Base-by-base conservation (phyloP, 768 basidiomycete genomes). In the Tulasnella sp. region DNA sequence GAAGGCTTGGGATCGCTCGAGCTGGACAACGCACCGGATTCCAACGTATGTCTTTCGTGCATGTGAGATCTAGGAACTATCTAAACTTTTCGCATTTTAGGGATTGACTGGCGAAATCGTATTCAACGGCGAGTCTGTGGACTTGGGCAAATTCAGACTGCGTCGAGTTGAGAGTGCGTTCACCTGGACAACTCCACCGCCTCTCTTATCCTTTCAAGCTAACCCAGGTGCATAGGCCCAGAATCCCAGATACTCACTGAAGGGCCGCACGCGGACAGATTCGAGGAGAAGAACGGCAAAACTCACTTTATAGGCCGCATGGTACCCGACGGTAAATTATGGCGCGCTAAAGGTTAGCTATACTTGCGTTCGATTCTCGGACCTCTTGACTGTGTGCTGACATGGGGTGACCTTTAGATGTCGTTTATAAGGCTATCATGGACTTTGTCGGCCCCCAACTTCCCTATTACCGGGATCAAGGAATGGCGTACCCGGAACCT, bases 1-100 rank as follows among this genome's bases (percentile, higher is more conserved):
- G 95, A 98, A 80, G 96, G 96, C 0, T 84, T 96, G 1, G 96
- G 97, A 17, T 89, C 87, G 2, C 77, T 98, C 34, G 89, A 92
- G 76, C 87, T 97, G 86, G 91, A 92, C 71, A 91, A 89, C 0
- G 90, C 91, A 39, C 90, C 91, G 80, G 85, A 91, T 71, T 89
- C 92, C 78, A 88, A 92, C 82, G 94, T 94, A 88, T 82, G 52
- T 31, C 19, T 39, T 45, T 45, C 38, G 2, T 40, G 36, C n/a
- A 22, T 38, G 31, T 17, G 12, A 38, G 15, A 68, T 17, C 3
- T 29, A 15, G 15, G 29, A 42, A 31, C 8, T 31, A 40, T 40
- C 25, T 39, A 37, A 76, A 9, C 52, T 17, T 29, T 9, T n/a
- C n/a, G n/a, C 15, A 39, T 22, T 31, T 9, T 79, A 96, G 93